A percentile compares a stretch with the other conserved stretches of the same genome.
Conservation (phyloP, 2,329 filamentous ascomycete species). For the Penicillium aurantiogriseum region DNA sequence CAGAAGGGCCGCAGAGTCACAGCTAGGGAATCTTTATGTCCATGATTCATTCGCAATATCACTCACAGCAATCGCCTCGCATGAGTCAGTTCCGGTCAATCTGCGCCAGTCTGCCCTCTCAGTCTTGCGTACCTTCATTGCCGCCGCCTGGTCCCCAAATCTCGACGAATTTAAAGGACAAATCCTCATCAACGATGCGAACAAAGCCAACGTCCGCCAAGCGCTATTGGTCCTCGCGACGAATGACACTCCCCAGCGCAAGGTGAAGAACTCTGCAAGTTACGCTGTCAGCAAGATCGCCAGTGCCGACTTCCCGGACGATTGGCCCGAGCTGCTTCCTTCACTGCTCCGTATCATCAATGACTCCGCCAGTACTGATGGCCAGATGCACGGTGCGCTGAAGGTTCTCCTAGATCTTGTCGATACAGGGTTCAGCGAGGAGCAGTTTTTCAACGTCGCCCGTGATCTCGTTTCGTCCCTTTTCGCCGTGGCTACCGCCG, state of each 20-base stretch:
- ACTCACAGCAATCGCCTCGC: slow-evolving; percentile 76
- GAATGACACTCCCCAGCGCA: slow-evolving; percentile 69
- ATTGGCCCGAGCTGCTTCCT: slow-evolving; percentile 88
- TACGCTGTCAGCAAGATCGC: slow-evolving; percentile 92
- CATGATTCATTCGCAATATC: slow-evolving; percentile 72
- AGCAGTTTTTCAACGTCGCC: slow-evolving; percentile 90
- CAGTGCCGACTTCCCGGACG: slow-evolving; percentile 85
- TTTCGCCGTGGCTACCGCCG: slow-evolving; percentile 76
- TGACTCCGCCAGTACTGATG: slow-evolving; percentile 66
- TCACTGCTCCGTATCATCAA: slow-evolving; percentile 72
- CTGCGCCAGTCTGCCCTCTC: slow-evolving; percentile 82
- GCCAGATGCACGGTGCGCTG: slow-evolving; percentile 83
- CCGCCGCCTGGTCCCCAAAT: slow-evolving; percentile 76
- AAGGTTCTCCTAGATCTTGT: slow-evolving; percentile 86
- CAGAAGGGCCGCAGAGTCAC: slow-evolving; percentile 82
- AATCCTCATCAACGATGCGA: slow-evolving; percentile 68
- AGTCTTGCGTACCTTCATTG: slow-evolving; percentile 77
- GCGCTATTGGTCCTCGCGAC: slow-evolving; percentile 75
- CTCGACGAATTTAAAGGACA: slow-evolving; percentile 68
- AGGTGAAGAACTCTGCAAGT: slow-evolving; percentile 85
- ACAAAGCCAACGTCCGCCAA: slow-evolving; percentile 70
- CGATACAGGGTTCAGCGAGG: slow-evolving; percentile 88
- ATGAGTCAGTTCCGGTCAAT: slow-evolving; percentile 68
- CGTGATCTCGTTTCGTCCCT: slow-evolving; percentile 79
- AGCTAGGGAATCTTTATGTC: slow-evolving; percentile 68